phyloP scores from a whole-genome alignment of 345 rosid species.

The Hypericum androsaemum region DNA sequence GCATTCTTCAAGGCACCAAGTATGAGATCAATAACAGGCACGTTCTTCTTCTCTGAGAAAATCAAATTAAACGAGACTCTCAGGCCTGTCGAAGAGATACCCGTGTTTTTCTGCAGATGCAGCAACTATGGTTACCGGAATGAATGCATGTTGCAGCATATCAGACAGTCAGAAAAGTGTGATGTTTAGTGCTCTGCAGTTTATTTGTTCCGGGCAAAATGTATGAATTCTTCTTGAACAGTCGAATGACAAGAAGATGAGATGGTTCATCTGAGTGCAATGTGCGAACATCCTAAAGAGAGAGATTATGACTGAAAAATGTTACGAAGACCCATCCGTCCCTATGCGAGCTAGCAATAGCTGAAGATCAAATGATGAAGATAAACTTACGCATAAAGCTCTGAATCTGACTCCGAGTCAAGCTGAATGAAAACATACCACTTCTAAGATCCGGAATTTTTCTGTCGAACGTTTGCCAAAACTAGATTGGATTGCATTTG shows the following conservation, averaged over 20 bases:
- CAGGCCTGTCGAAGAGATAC: too few species aligned
- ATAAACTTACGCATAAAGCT: slow-evolving; percentile 48
- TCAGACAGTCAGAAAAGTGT: too few species aligned
- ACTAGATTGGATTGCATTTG: not conserved
- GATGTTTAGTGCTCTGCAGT: too few species aligned
- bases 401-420: slow-evolving; percentile 62
- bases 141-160: too few species aligned
- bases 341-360: not conserved
- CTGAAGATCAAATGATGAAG: slow-evolving; percentile 8
- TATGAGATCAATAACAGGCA: slow-evolving; percentile 47
- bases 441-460: slow-evolving; percentile 36
- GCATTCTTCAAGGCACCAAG: slow-evolving; percentile 45
- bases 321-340: slow-evolving; percentile 49
- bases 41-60: slow-evolving; percentile 41
- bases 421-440: slow-evolving; percentile 56
- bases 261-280: too few species aligned
- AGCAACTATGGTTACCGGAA: too few species aligned
- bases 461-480: slow-evolving; percentile 28
- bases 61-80: slow-evolving; percentile 18
- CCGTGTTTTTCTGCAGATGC: too few species aligned
- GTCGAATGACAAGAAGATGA: too few species aligned
- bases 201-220: too few species aligned
- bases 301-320: too few species aligned
- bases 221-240: too few species aligned
- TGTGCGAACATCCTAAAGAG: not conserved